Conservation (phyloP, 805 yeast genomes). For the Sugiyamaella smithiae region DNA sequence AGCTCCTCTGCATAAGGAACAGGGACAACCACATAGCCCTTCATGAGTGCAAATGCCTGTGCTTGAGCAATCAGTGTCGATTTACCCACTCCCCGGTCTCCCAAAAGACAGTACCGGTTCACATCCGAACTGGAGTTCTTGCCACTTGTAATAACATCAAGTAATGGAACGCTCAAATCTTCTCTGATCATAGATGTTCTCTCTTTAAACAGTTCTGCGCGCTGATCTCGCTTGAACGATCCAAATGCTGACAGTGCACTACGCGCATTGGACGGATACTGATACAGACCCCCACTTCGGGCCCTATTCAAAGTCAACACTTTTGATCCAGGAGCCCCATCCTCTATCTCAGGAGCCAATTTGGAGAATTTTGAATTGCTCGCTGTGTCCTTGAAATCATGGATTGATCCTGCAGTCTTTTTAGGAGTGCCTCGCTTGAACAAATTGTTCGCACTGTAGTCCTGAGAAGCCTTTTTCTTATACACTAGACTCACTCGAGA, state of each 20-base stretch:
- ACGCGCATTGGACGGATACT: conserved; percentile 44
- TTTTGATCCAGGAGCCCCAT: conserved; percentile 13
- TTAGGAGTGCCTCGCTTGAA: conserved; percentile 27
- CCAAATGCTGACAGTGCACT: conserved; percentile 52
- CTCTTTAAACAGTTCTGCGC: conserved; percentile 57
- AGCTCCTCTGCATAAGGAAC: conserved; percentile 59
- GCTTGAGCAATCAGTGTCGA: conserved; percentile 68
- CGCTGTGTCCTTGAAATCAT: conserved; percentile 20
- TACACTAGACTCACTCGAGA: conserved; percentile 11
- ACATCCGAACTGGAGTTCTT: conserved; percentile 32
- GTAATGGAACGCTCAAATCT: conserved; percentile 46
- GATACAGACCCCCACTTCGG: conserved; percentile 10
- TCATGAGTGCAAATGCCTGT: conserved; percentile 51
- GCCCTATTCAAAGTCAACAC: conserved; percentile 5
- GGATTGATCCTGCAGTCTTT: conserved; percentile 19
- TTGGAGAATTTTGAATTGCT: conserved; percentile 15
- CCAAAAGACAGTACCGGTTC: conserved; percentile 58
- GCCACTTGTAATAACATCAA: conserved; percentile 40
- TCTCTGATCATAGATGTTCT: conserved; percentile 61
- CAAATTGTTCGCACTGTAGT: conserved; percentile 12
- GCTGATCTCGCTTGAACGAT: conserved; percentile 64
- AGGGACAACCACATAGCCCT: conserved; percentile 51
- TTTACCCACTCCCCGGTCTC: conserved; percentile 78
- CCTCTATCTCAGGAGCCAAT: conserved; percentile 12
- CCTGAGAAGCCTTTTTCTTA: conserved; percentile 16